Evolutionary conservation across 805 yeast genomes (phyloP).

Genomic region (Blastobotrys americana): DNA sequence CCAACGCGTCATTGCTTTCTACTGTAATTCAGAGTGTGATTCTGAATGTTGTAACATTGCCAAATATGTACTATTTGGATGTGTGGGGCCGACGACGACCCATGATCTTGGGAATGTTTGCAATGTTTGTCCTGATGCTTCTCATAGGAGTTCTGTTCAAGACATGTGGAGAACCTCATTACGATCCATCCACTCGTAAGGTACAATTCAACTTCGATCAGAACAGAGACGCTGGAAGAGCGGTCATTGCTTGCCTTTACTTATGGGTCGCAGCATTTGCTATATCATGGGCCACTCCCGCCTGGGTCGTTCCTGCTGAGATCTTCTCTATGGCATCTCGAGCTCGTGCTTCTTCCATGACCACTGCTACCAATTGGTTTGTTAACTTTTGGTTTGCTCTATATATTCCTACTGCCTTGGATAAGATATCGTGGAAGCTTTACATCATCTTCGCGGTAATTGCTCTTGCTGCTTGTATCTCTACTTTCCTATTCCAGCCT

Average conservation of each 20-base stretch:
- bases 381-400: constrained; percentile 53
- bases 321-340: constrained; percentile 51
- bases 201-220: constrained; percentile 14
- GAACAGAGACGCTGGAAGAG: constrained; percentile 21
- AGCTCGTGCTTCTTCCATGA: constrained; percentile 57
- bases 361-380: constrained; percentile 37
- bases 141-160: constrained; percentile 41
- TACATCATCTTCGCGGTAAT: constrained; percentile 62
- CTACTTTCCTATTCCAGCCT: constrained; percentile 62
- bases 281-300: constrained; percentile 53
- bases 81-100: constrained; percentile 25
- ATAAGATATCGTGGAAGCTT: constrained; percentile 52
- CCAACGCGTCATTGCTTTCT: constrained; percentile 54
- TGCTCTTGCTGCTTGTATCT: constrained; percentile 49
- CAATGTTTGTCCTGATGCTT: constrained; percentile 35
- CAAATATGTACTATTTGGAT: constrained; percentile 42
- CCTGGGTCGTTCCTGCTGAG: constrained; percentile 67
- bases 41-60: constrained; percentile 54
- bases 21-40: constrained; percentile 60
- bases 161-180: constrained; percentile 14
- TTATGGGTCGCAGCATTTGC: constrained; percentile 45
- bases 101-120: constrained; percentile 12
- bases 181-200: constrained; percentile 19
- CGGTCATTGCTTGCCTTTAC: constrained; percentile 42
- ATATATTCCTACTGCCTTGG: constrained; percentile 63